phyloP scores from a whole-genome alignment of 768 basidiomycete genomes.

The Panaeolus papilionaceus region DNA sequence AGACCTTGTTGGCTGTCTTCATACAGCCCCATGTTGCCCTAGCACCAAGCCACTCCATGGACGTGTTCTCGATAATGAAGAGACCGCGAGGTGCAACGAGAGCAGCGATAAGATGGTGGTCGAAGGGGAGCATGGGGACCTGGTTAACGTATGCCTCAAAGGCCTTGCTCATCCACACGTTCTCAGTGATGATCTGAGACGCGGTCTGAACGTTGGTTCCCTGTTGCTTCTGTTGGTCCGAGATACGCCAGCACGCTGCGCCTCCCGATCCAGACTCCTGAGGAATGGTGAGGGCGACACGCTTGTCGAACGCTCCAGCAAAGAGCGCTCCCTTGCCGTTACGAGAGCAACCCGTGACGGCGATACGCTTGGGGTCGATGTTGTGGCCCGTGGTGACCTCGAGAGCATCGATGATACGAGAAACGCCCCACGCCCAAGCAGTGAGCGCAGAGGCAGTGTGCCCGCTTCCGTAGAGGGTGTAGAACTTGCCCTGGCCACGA shows the following conservation, averaged over 20 bases:
- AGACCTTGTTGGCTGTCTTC: conserved; percentile 56
- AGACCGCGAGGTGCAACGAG: conserved; percentile 61
- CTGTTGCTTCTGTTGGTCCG: conserved; percentile 47
- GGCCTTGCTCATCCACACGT: conserved; percentile 64
- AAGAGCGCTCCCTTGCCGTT: conserved; percentile 67
- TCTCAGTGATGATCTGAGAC: conserved; percentile 62
- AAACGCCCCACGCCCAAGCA: conserved; percentile 68
- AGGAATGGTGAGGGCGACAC: conserved; percentile 64
- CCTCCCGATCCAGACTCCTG: conserved; percentile 70
- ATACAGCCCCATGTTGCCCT: conserved; percentile 55
- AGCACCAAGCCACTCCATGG: conserved; percentile 61
- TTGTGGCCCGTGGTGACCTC: conserved; percentile 51
- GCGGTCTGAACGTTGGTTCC: conserved; percentile 58
- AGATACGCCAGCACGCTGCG: conserved; percentile 63
- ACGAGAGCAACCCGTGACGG: conserved; percentile 64
- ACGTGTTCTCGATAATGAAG: conserved; percentile 60
- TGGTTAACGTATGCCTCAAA: conserved; percentile 55
- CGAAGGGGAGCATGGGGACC: conserved; percentile 54
- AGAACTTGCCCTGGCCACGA: conserved; percentile 63
- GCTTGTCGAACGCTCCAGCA: conserved; percentile 62
- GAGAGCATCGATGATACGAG: conserved; percentile 64
- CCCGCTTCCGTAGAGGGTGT: conserved; percentile 54
- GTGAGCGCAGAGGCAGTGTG: conserved; percentile 59
- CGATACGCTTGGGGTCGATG: conserved; percentile 55
- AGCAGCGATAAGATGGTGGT: conserved; percentile 63